phyloP scores from a whole-genome alignment of 2,329 filamentous ascomycete genomes.

The Diaporthe australafricana region DNA sequence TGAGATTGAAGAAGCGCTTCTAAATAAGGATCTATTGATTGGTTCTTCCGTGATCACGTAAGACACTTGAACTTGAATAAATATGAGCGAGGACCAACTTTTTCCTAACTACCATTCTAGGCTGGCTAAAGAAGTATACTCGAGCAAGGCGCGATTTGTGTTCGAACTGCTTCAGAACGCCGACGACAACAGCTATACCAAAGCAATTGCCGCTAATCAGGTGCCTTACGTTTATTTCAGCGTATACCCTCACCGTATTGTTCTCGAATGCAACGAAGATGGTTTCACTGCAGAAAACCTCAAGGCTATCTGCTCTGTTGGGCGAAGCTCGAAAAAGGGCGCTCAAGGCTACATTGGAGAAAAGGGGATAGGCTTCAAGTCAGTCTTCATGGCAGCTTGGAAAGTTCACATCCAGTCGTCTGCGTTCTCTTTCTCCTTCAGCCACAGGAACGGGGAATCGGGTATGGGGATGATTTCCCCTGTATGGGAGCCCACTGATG shows the following conservation, averaged over 20 bases:
- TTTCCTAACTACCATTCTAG: slow-evolving; percentile 52
- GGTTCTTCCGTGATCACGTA: slow-evolving; percentile 12
- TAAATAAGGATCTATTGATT: slow-evolving; percentile 13
- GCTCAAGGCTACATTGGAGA: slow-evolving; percentile 58
- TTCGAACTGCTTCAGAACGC: slow-evolving; percentile 67
- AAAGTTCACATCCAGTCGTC: slow-evolving; percentile 53
- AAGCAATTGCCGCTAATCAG: slow-evolving; percentile 36
- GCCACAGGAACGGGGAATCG: slow-evolving; percentile 47
- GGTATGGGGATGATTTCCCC: slow-evolving; percentile 50
- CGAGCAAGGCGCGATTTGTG: slow-evolving; percentile 58
- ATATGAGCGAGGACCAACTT: neutral
- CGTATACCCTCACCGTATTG: slow-evolving; percentile 50
- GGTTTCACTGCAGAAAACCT: slow-evolving; percentile 57
- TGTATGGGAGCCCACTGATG: slow-evolving; percentile 29
- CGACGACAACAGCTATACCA: slow-evolving; percentile 60
- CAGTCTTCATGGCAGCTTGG: slow-evolving; percentile 59
- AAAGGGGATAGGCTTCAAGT: slow-evolving; percentile 65
- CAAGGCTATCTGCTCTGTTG: slow-evolving; percentile 57
- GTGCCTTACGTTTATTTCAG: slow-evolving; percentile 48
- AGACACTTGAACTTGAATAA: neutral
- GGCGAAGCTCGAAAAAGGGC: slow-evolving; percentile 55
- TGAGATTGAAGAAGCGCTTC: slow-evolving; percentile 6
- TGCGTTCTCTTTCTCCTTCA: slow-evolving; percentile 57
- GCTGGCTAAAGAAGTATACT: slow-evolving; percentile 51
- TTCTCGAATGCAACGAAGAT: slow-evolving; percentile 63